Base-by-base conservation (phyloP, 176 grass and related monocot genomes). In the Hsuehochloa calcarea region DNA sequence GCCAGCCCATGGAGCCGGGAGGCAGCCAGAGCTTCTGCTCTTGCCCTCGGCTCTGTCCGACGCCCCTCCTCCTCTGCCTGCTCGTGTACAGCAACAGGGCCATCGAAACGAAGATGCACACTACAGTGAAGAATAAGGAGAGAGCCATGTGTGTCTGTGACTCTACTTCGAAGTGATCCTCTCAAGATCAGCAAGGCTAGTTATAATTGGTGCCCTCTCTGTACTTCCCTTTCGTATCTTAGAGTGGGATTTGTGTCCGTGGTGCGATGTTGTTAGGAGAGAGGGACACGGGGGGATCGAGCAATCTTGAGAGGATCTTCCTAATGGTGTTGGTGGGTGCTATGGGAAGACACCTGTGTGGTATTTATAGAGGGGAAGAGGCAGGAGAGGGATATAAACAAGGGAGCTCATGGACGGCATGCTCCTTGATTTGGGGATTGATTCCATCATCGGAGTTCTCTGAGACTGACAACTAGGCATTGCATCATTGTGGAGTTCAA, bases 1-100 rank as follows among this genome's bases (percentile, higher is more conserved):
- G 93, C 97, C 94, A 92, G 39, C 97, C 97, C 92, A 92, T 92
- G 84, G 93, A 92, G 27, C 97, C 97, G 2, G 93, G 97, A 5
- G 97, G 97, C 25, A 99, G 88, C 74, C 22, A 39, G 29, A 78
- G 66, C 60, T 84, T 87, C 39, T 46, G 64, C 38, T 15, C 26
- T 8, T 4, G 27, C 44, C 3, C 27, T 11, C 19, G 6, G 12
- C 69, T 27, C 26, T 49, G 22, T 27, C 71, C 23, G 6, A 27
- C 69, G 0, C 38, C 62, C 23, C 20, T 69, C 64, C 47, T 84
- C 66, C 70, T 51, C 34, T 29, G 40, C 22, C 43, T 41, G 50
- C 27, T 55, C 38, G 29, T n/a, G 35, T 5, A 23, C 12, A 89
- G 51, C 26, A 69, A 27, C 23, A 40, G 12, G 58, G 5, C 9